A percentile compares a stretch with the other conserved stretches of the same genome.
Conservation (phyloP, 2,329 filamentous ascomycete genomes). For the Fusarium fujikuroi region DNA sequence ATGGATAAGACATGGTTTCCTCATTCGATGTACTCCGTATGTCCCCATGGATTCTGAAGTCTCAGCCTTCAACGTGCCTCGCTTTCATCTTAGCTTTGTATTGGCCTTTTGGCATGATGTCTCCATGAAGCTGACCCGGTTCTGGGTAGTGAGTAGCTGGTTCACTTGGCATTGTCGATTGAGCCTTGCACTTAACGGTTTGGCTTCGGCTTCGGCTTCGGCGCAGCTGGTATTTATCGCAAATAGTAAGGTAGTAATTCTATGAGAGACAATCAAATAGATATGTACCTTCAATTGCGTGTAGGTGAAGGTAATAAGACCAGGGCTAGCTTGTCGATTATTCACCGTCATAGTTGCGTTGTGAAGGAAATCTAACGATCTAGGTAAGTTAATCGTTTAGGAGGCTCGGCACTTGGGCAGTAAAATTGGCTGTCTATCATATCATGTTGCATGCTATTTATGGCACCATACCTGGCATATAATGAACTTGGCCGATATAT, state of each 20-base stretch:
- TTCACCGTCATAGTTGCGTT: neutral
- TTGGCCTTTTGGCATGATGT: neutral
- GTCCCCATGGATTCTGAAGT: neutral
- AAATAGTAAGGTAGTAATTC: neutral
- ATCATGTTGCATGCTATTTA: neutral
- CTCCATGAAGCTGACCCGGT: neutral
- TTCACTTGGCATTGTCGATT: neutral
- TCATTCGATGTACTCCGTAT: neutral
- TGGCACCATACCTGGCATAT: neutral
- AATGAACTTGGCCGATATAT: neutral
- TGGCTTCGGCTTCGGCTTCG: neutral
- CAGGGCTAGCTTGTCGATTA: neutral
- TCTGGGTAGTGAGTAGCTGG: neutral
- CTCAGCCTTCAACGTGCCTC: slow-evolving; percentile 8
- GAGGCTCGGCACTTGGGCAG: neutral
- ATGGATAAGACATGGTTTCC: neutral
- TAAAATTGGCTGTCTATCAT: neutral
- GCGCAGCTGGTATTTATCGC: neutral
- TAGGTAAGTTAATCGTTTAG: neutral
- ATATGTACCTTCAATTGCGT: neutral
- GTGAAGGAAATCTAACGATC: neutral
- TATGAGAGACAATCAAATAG: neutral
- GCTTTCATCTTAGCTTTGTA: neutral
- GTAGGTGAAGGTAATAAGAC: neutral
- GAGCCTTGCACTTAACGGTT: slow-evolving; percentile 8